These are phyloP conservation scores for Paracorniculantispora psalliotae DNA, from an alignment of 2,329 filamentous ascomycete species.

Conservation along the genomic window DNA sequence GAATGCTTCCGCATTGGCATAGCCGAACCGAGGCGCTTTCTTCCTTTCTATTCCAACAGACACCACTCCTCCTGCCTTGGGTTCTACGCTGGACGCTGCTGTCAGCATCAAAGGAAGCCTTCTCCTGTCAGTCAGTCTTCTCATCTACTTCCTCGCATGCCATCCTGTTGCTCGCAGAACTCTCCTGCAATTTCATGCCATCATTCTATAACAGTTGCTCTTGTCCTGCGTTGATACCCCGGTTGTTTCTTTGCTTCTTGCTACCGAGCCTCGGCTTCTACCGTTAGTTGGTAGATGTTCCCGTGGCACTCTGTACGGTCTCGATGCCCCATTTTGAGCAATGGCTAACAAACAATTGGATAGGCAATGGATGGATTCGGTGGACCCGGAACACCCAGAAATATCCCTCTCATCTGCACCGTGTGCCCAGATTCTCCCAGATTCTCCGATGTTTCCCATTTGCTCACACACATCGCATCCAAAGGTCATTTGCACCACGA, in stretches of 20 bases:
- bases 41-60: neutral
- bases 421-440: constrained; percentile 74
- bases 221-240: constrained; percentile 21
- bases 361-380: constrained; percentile 32
- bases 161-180: constrained; percentile 3
- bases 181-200: constrained; percentile 15
- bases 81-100: neutral
- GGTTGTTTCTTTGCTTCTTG: constrained; percentile 16
- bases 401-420: constrained; percentile 70
- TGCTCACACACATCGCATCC: constrained; percentile 87
- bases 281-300: neutral
- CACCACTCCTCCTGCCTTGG: neutral
- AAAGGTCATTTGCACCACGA: constrained; percentile 86
- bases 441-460: constrained; percentile 87
- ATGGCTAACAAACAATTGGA: constrained; percentile 14
- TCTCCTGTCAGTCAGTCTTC: constrained; percentile 6
- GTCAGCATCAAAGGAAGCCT: neutral
- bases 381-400: constrained; percentile 19
- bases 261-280: constrained; percentile 2
- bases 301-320: constrained; percentile 3
- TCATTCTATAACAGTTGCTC: constrained; percentile 17
- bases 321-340: neutral
- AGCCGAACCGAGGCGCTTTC: neutral
- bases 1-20: neutral
- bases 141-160: neutral